Evolutionary conservation across 148 eudicot species (phyloP), one percentile per base, ranked within the genome.

Genomic region (Gaultheria prostrata): DNA sequence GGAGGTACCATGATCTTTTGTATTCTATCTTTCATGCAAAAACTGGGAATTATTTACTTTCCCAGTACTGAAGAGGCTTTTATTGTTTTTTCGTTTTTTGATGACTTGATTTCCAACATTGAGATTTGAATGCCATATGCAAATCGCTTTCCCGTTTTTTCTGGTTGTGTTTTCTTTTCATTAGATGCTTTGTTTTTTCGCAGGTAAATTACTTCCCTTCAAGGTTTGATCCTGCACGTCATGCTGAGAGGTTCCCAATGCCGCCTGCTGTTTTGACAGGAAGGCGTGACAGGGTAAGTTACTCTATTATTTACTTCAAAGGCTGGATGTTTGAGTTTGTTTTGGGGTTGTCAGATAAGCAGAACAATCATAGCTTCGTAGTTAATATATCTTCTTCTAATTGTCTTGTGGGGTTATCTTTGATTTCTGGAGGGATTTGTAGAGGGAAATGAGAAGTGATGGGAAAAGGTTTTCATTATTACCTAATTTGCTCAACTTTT

Each of bases 201-300:
- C 82, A 95, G 98, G 93, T 95, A 48, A 88, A 95, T 82, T 94
- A 95, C 90, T 95, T 95, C 92, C 98, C 98, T 80, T 96, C 98
- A 78, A 94, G 98, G 92, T 91, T 86, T 85, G 98, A 96, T 86
- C 94, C 95, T 83, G 95, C 89, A 61, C 98, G 97, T 74, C 98
- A 96, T 85, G 97, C 98, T 83, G 98, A 96, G 95, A 89, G 75
- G 84, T 76, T 84, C 85, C 98, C 98, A 26, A 89, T 92, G 83
- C 97, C 98, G 67, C 85, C 98, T 70, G 82, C 85, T 51, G 63
- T 76, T 61, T 88, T 92, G 88, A 88, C 85, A 50, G 99, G 98
- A 85, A 91, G 51, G 76, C 98, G 99, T 59, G 94, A 94, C 18
- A 94, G 67, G 94, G 98, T 94, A 24, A 89, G 87, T 89, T 80